phyloP scores from a whole-genome alignment of 2,329 filamentous ascomycete genomes.

The Aureobasidium subglaciale region DNA sequence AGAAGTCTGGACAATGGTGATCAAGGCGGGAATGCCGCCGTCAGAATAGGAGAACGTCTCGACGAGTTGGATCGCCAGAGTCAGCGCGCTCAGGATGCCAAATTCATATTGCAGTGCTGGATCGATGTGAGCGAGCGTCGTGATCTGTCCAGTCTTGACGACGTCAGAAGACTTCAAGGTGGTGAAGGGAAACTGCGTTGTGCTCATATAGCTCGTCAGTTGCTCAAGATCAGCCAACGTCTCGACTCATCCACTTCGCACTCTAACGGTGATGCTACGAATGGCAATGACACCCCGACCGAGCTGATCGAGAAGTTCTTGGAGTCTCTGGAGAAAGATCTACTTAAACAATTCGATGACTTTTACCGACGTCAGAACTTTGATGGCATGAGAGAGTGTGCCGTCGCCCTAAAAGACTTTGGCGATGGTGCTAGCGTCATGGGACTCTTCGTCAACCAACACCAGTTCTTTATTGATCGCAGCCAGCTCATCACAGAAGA shows the following conservation, averaged over 20 bases:
- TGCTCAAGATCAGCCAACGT: conserved; percentile 88
- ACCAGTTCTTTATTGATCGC: conserved; percentile 97
- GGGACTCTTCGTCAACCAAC: conserved; percentile 94
- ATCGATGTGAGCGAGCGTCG: conserved; percentile 87
- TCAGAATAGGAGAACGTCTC: conserved; percentile 87
- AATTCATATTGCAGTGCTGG: conserved; percentile 95
- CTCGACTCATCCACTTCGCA: conserved; percentile 55
- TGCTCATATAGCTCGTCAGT: conserved; percentile 84
- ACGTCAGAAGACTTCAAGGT: conserved; percentile 74
- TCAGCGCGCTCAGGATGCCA: conserved; percentile 82
- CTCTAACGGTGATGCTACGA: conserved; percentile 14
- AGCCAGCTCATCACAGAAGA: conserved; percentile 88
- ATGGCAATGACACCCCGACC: conserved; percentile 29
- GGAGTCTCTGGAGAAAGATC: conserved; percentile 88
- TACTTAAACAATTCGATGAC: conserved; percentile 93
- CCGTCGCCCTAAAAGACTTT: conserved; percentile 89
- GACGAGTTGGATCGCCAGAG: conserved; percentile 93
- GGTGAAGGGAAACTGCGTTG: conserved; percentile 91
- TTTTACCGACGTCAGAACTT: conserved; percentile 94
- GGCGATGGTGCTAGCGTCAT: conserved; percentile 93
- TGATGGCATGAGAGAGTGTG: conserved; percentile 96
- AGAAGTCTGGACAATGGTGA: conserved; percentile 58
- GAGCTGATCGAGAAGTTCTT: conserved; percentile 96
- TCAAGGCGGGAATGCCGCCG: conserved; percentile 75
- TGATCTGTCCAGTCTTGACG: conserved; percentile 77